Evolutionary conservation across 345 rosid species (phyloP).

Genomic region (Syzygium aromaticum): DNA sequence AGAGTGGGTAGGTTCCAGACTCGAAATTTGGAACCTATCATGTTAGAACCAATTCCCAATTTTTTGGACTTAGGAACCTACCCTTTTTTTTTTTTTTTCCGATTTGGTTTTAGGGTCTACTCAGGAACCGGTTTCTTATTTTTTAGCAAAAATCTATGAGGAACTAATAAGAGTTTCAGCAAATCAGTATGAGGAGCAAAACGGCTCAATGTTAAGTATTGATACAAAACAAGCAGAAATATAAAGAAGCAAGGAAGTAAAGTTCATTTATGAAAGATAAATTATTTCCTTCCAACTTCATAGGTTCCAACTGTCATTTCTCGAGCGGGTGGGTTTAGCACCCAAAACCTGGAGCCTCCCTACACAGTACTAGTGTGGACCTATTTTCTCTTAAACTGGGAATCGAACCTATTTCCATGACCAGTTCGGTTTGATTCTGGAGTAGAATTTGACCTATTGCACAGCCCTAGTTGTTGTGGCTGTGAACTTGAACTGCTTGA

Average conservation of each 20-base stretch:
- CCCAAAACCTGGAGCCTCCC: neutral
- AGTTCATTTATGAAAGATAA: neutral
- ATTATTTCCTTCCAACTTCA: neutral
- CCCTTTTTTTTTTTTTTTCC: neutral
- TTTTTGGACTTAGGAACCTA: neutral
- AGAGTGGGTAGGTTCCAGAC: no score
- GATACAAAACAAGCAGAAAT: no score
- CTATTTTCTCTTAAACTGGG: no score
- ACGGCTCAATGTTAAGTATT: neutral
- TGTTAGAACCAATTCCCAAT: neutral
- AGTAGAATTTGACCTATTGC: rapidly evolving
- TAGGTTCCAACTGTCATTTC: rapidly evolving
- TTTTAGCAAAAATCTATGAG: no score
- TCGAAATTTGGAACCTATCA: neutral
- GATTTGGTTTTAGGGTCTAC: no score
- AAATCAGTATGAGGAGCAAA: neutral
- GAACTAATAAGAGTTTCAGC: neutral
- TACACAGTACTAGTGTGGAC: rapidly evolving
- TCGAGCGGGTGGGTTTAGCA: rapidly evolving
- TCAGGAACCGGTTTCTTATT: neutral
- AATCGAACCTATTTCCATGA: rapidly evolving
- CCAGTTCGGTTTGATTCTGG: rapidly evolving
- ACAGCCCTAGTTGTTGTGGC: neutral
- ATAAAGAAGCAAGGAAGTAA: no score
- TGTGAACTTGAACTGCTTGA: neutral